These are phyloP conservation scores for Lumnitzera littorea DNA, from an alignment of 345 rosid species.

Conservation along the genomic window DNA sequence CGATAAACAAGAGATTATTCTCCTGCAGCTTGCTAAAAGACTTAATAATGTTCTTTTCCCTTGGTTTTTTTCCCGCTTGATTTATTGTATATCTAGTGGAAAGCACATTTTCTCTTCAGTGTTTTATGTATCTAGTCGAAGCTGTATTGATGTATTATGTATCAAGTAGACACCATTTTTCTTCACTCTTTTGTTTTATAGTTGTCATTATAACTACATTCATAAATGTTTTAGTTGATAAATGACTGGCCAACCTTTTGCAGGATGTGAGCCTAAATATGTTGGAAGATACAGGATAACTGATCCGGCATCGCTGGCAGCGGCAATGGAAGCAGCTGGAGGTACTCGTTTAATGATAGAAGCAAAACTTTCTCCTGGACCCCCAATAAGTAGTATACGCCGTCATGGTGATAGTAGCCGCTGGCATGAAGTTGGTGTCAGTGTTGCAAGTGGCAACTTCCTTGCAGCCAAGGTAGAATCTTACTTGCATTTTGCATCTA, in stretches of 20 bases:
- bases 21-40: too few species aligned
- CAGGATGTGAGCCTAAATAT: conserved; percentile 66
- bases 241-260: conserved; percentile 4
- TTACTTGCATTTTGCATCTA: background rate
- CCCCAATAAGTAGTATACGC: conserved; percentile 70
- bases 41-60: too few species aligned
- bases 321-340: conserved; percentile 95
- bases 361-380: conserved; percentile 96
- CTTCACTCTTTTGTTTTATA: too few species aligned
- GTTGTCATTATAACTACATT: too few species aligned
- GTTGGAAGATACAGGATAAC: conserved; percentile 79
- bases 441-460: conserved; percentile 94
- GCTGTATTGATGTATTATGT: background rate
- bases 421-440: conserved; percentile 83
- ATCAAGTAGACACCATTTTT: background rate
- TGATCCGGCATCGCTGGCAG: conserved; percentile 70
- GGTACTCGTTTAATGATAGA: conserved; percentile 83
- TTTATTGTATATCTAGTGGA: background rate
- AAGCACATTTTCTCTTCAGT: background rate
- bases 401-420: conserved; percentile 93
- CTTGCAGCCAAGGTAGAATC: conserved; percentile 83
- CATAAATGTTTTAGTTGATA: too few species aligned
- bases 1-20: too few species aligned
- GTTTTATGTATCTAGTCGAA: too few species aligned
- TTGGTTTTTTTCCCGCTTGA: too few species aligned